Percentiles rank a stretch among this genome's conserved stretches.
Evolutionary conservation across 805 yeast genomes (phyloP).

Genomic region (Candida mattraensis): DNA sequence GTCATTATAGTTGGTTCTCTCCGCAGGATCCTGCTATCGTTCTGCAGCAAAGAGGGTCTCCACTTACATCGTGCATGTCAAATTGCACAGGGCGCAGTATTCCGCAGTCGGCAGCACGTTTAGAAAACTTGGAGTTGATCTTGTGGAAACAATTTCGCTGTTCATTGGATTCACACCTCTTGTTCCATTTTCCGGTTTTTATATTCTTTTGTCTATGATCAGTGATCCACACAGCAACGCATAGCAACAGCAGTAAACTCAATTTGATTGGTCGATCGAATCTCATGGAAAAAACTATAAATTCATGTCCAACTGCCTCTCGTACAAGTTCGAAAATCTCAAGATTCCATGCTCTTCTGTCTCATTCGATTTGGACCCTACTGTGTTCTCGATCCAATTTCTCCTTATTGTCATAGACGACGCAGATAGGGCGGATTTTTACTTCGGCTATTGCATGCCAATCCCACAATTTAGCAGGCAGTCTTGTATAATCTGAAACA

Average conservation of each 20-base stretch:
- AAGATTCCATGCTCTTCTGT: constrained; percentile 11
- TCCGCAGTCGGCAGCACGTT: no score
- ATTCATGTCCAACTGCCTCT: constrained; percentile 4
- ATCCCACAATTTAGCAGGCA: no score
- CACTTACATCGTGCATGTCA: no score
- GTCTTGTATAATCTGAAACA: constrained; percentile 10
- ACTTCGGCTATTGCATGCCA: constrained; percentile 1
- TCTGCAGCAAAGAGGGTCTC: no score
- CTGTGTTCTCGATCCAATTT: background rate
- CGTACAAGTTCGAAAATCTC: constrained; percentile 2
- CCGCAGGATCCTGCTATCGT: no score
- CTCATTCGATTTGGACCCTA: constrained; percentile 4
- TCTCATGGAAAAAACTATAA: constrained; percentile 9
- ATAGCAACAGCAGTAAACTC: constrained; percentile 1
- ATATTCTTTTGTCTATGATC: constrained; percentile 8
- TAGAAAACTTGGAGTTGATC: no score
- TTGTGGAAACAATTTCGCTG: constrained; percentile 3
- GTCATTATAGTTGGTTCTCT: no score
- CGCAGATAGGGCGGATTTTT: no score
- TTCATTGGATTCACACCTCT: no score
- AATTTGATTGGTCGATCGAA: constrained; percentile 8
- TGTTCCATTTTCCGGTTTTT: constrained; percentile 4
- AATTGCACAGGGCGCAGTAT: no score
- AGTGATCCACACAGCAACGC: constrained; percentile 9
- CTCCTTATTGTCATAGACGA: no score